Conservation (phyloP, 768 basidiomycete genomes). For the Rubroboletus pulcherrimus region DNA sequence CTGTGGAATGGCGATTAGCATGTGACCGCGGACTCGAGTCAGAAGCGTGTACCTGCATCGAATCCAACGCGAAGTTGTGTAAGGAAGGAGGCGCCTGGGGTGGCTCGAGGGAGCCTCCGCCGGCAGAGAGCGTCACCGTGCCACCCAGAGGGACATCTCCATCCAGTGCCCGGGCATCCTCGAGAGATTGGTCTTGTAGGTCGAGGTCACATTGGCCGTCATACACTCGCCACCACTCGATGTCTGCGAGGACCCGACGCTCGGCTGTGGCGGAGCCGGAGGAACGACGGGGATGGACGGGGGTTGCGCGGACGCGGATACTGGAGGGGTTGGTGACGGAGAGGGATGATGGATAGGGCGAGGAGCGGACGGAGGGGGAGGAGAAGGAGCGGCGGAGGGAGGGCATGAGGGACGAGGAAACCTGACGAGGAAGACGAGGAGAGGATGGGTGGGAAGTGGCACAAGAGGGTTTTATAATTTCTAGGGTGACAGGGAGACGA, state of each 20-base stretch:
- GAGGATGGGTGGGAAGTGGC: slow-evolving; percentile 31
- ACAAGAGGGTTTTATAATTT: slow-evolving; percentile 45
- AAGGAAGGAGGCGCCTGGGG: slow-evolving; percentile 33
- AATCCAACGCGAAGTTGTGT: slow-evolving; percentile 20
- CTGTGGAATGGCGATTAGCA: slow-evolving; percentile 27
- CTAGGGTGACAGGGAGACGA: slow-evolving; percentile 4
- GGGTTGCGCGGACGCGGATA: slow-evolving; percentile 38
- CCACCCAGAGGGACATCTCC: slow-evolving; percentile 17
- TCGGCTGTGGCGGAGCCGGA: slow-evolving; percentile 61
- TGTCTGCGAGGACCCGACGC: slow-evolving; percentile 77
- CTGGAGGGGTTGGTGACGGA: slow-evolving; percentile 34
- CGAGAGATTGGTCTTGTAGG: slow-evolving; percentile 30
- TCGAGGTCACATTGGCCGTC: slow-evolving; percentile 56
- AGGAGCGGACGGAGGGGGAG: slow-evolving; percentile 62
- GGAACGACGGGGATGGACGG: slow-evolving; percentile 49
- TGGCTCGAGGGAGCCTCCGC: slow-evolving; percentile 37
- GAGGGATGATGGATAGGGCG: slow-evolving; percentile 55
- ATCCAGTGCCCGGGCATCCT: slow-evolving; percentile 13
- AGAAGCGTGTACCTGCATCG: slow-evolving; percentile 23
- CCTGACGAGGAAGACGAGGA: slow-evolving; percentile 16
- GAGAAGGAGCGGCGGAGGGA: slow-evolving; percentile 79
- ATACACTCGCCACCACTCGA: slow-evolving; percentile 83
- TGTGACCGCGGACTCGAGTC: background rate
- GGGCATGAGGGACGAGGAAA: slow-evolving; percentile 44
- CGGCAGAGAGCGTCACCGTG: slow-evolving; percentile 34